Evolutionary conservation across 2,329 filamentous ascomycete genomes (phyloP), one percentile per base, ranked within the genome.

Genomic region (Fusarium sacchari): DNA sequence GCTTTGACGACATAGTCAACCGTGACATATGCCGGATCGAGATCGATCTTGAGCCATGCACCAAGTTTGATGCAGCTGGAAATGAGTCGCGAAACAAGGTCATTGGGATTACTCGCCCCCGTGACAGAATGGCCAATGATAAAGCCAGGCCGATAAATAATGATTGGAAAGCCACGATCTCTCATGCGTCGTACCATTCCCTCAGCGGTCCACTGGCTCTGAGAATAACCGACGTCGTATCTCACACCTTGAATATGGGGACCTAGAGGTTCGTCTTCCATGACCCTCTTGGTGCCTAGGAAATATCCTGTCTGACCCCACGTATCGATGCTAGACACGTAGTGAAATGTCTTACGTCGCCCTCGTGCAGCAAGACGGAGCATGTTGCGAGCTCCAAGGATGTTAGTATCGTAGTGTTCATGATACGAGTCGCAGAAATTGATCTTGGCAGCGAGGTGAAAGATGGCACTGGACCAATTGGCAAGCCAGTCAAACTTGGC

Each of bases 291-390:
- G 15, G 59, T 56, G 1, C 59, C 59, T 6, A 61, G 24, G 24
- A 61, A 61, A 24, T 61, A 61, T 4, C 59, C 49, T 18, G 59
- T 61, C 24, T 61, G 59, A 20, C 49, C 59, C 59, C 59, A 61
- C 3, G 59, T 61, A 26, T 61, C 59, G 8, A 61, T 61, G n/a
- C 59, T 61, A 30, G 59, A 61, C 9, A 61, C 59, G 24, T 61
- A 61, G 20, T 44, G 59, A 6, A 61, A 61, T 11, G 49, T 22
- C 39, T n/a, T 61, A 4, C 59, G 37, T n/a, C 49, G 47, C 18
- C 49, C 49, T 22, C 49, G 49, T 2, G 32, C 30, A 22, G 17
- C 24, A 30, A 61, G 59, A 11, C 49, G 39, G 1, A 61, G 30
- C 59, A 61, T n/a, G 2, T 61, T 61, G 3, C 39, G 49, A 15